Conservation (phyloP, 305 asterid species). For the Fraxinus greggii region DNA sequence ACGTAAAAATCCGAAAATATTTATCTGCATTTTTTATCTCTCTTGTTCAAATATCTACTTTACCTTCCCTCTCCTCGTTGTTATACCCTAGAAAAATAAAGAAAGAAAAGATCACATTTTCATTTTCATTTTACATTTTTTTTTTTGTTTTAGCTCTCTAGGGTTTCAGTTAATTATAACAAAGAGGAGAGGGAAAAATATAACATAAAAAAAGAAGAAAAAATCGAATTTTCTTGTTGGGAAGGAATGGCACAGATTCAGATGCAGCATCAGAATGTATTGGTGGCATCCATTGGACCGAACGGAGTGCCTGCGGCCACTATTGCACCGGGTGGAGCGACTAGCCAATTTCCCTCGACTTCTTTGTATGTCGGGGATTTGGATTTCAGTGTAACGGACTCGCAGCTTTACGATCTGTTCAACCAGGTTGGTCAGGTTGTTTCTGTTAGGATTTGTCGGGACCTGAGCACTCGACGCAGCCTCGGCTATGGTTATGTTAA, state of each 20-base stretch:
- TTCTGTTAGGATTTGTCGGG: constrained; percentile 32
- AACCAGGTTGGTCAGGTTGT: constrained; percentile 33
- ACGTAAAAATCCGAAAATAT: background rate
- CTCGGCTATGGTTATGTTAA: constrained; percentile 36
- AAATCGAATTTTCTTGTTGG: background rate
- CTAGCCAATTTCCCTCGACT: constrained; percentile 13
- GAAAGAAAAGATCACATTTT: background rate
- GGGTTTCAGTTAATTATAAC: background rate
- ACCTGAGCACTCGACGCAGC: constrained; percentile 33
- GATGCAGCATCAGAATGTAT: constrained; percentile 21
- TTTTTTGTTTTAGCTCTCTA: background rate
- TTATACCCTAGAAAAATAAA: background rate
- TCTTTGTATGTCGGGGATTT: constrained; percentile 27
- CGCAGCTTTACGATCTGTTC: constrained; percentile 30
- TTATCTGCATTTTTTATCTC: background rate
- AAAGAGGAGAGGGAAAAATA: background rate
- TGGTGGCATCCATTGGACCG: constrained; percentile 14
- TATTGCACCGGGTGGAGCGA: background rate
- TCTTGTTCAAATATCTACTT: background rate
- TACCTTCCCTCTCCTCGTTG: background rate
- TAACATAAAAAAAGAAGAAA: background rate
- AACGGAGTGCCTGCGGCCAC: constrained; percentile 19
- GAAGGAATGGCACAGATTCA: constrained; percentile 27
- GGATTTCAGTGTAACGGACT: constrained; percentile 21
- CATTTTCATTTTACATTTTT: no score